These are phyloP conservation scores for Candida insectorum DNA, from an alignment of 805 yeast genomes.

Conservation along the genomic window DNA sequence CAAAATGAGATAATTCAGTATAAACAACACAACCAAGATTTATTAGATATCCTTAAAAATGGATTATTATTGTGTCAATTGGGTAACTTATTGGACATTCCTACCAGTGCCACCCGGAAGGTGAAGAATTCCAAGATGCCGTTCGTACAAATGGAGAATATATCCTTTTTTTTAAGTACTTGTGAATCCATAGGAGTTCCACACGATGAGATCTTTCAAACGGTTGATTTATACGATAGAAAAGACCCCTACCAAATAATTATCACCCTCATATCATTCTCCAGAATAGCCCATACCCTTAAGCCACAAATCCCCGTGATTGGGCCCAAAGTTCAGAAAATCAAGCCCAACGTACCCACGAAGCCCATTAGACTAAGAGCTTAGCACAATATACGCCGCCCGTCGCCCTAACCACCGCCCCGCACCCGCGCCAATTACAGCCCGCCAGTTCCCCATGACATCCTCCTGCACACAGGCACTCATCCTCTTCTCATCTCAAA, in stretches of 20 bases:
- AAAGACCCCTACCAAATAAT: constrained; percentile 77
- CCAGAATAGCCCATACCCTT: constrained; percentile 58
- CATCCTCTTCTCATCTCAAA: constrained; percentile 8
- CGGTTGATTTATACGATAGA: constrained; percentile 68
- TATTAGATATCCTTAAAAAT: constrained; percentile 56
- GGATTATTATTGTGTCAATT: constrained; percentile 46
- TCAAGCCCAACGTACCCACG: constrained; percentile 50
- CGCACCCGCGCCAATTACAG: no score
- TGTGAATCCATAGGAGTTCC: constrained; percentile 68
- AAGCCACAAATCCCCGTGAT: constrained; percentile 23
- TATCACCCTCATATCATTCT: constrained; percentile 70
- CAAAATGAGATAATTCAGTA: constrained; percentile 14
- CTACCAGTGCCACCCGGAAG: constrained; percentile 33
- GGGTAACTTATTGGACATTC: constrained; percentile 24
- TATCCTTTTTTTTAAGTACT: constrained; percentile 63
- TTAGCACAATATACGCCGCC: no score
- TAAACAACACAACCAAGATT: constrained; percentile 29
- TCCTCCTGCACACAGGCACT: no score
- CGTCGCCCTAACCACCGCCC: no score
- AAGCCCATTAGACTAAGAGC: constrained; percentile 44
- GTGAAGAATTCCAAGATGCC: constrained; percentile 69
- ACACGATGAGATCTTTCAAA: constrained; percentile 78
- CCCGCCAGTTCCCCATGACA: no score
- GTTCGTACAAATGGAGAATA: constrained; percentile 79
- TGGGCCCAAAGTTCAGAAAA: constrained; percentile 44